phyloP scores from a whole-genome alignment of 768 basidiomycete species.

The Lenzites betulinus region DNA sequence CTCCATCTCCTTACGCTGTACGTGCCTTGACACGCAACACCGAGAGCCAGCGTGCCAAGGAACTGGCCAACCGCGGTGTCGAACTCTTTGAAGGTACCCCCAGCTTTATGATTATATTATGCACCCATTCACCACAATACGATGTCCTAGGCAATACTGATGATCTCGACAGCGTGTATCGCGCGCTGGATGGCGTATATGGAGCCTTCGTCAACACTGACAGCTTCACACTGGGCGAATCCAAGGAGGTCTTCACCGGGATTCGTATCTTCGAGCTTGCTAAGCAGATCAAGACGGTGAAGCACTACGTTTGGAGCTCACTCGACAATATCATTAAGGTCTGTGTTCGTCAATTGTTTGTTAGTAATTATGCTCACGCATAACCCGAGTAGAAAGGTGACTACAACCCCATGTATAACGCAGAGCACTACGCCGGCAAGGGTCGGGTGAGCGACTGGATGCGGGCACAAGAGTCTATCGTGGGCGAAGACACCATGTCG shows the following conservation, averaged over 20 bases:
- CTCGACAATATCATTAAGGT: constrained; percentile 44
- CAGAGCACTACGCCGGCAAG: constrained; percentile 43
- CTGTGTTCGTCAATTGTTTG: too few species aligned
- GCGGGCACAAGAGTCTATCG: constrained; percentile 30
- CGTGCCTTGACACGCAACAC: constrained; percentile 43
- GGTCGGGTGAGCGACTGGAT: constrained; percentile 43
- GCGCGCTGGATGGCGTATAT: constrained; percentile 35
- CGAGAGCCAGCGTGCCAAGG: constrained; percentile 35
- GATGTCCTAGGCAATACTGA: constrained; percentile 3
- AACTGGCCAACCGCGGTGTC: constrained; percentile 38
- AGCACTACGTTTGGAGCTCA: constrained; percentile 44
- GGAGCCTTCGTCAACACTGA: constrained; percentile 41
- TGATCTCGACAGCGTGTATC: constrained; percentile 33
- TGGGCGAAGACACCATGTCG: constrained; percentile 11
- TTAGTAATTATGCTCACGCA: too few species aligned
- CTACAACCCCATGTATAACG: constrained; percentile 35
- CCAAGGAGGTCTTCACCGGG: constrained; percentile 41
- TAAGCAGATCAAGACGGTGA: constrained; percentile 34
- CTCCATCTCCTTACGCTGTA: constrained; percentile 43
- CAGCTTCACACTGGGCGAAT: constrained; percentile 41
- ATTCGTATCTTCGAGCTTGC: constrained; percentile 45
- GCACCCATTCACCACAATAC: not conserved
- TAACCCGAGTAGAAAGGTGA: constrained; percentile 6
- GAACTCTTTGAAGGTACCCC: constrained; percentile 38
- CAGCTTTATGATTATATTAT: not conserved